These are phyloP conservation scores for Suhomyces yuchorum DNA, from an alignment of 1,139 yeast genomes.

Conservation along the genomic window DNA sequence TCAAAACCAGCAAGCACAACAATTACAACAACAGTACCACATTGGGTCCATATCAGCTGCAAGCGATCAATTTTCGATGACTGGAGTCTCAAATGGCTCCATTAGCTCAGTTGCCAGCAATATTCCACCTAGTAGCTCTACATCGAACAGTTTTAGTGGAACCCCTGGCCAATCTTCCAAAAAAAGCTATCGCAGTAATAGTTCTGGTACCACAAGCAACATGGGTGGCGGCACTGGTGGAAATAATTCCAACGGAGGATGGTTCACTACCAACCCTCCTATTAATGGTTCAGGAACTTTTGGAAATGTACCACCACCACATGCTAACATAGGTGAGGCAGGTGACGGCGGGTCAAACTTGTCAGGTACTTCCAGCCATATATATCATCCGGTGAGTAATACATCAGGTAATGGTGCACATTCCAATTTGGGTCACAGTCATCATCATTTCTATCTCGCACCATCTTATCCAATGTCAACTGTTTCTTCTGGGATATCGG, in stretches of 20 bases:
- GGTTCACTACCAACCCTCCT: constrained; percentile 15
- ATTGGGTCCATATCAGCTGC: constrained; percentile 12
- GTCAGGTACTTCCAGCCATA: constrained; percentile 8
- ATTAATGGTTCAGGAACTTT: constrained; percentile 6
- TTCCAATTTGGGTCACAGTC: constrained; percentile 1
- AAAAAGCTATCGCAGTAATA: constrained; percentile 12
- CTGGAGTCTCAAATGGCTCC: constrained; percentile 15
- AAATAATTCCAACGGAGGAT: constrained; percentile 10
- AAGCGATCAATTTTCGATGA: constrained; percentile 12
- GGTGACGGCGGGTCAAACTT: not conserved
- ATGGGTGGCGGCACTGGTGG: constrained; percentile 5
- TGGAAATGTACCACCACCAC: constrained; percentile 8
- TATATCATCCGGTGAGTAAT: constrained; percentile 7
- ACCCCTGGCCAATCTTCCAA: constrained; percentile 6
- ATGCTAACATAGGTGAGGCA: not conserved
- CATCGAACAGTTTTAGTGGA: constrained; percentile 14
- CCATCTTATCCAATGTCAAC: constrained; percentile 11
- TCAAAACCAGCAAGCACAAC: constrained; percentile 2
- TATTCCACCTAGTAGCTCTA: constrained; percentile 6
- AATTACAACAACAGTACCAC: constrained; percentile 11
- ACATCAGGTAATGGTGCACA: constrained; percentile 1
- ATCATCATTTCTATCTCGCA: constrained; percentile 10
- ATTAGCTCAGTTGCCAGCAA: constrained; percentile 13
- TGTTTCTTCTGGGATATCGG: constrained; percentile 6
- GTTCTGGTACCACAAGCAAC: constrained; percentile 9